Base-by-base conservation (phyloP, 768 basidiomycete species). In the Lactarius tabidus region DNA sequence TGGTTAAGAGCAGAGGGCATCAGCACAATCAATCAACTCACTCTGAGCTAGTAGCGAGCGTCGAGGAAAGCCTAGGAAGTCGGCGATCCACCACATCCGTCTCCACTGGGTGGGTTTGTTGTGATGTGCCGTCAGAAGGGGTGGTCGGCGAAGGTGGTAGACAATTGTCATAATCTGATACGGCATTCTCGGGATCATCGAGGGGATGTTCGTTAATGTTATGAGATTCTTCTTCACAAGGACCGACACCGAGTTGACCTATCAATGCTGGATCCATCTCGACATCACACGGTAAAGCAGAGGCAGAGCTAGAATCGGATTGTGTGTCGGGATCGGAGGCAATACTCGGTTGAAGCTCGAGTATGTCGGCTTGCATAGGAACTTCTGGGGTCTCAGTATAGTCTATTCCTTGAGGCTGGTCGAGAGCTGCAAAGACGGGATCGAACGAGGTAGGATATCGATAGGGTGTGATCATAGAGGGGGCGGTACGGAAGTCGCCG, bases 21-120 rank as follows among this genome's bases (percentile, higher is more conserved):
- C 31, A 39, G 23, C 4, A 31, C 6, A 35, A 14, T 9, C 7
- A 9, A 41, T 45, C 23, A 17, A 77, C 82, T 75, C 64, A 84
- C 82, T 83, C 80, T 31, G 77, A 60, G 20, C 76, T 77, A 4
- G 78, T 82, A 26, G 76, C 78, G 52, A 84, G 70, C 53, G 74
- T 77, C 0, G 82, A 81, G 12, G 82, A 83, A 38, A 83, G 72
- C 28, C 82, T 77, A 41, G 79, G 66, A 14, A 74, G 73, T 1
- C 71, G 60, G 29, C 72, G 76, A 59, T 73, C 77, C 10, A 45
- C 53, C 29, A 31, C 26, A 14, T 14, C 29, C 18, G 45, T 29
- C 31, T 56, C 65, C 14, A 23, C 41, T 31, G 39, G 35, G n/a
- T 60, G 67, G 12, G 60, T 53, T 53, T 57, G 61, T 23, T 59